Evolutionary conservation across 176 grass and related monocot species (phyloP).

Genomic region (Hyparrhenia diplandra): DNA sequence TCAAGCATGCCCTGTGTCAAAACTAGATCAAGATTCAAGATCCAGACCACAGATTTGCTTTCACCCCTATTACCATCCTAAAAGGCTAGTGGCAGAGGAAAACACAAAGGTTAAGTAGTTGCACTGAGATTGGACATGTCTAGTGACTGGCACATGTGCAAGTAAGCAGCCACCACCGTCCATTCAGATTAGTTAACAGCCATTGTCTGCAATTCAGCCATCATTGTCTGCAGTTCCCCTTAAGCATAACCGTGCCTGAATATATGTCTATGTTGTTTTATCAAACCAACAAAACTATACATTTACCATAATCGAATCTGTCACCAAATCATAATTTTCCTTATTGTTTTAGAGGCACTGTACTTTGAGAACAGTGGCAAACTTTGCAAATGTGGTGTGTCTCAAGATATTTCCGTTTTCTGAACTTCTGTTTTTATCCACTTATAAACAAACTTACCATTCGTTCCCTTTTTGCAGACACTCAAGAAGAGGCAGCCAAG

Average conservation of each 20-base stretch:
- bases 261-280: neutral
- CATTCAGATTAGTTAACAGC: neutral
- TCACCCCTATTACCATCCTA: neutral
- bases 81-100: neutral
- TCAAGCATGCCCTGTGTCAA: constrained; percentile 40
- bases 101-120: neutral
- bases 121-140: neutral
- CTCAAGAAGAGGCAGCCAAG: constrained; percentile 89
- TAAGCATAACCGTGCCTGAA: too few relatives aligned
- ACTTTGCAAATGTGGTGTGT: neutral
- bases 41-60: constrained; percentile 22
- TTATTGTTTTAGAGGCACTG: neutral
- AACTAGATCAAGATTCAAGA: constrained; percentile 48
- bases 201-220: constrained; percentile 1
- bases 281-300: neutral
- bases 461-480: constrained; percentile 40
- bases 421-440: neutral
- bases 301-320: neutral
- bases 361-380: neutral
- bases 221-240: neutral
- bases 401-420: neutral
- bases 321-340: neutral
- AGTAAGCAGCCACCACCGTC: neutral
- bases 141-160: constrained; percentile 10
- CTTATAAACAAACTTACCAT: neutral